Base-by-base conservation (phyloP, 176 grass and related monocot genomes). In the Triticum turgidum region DNA sequence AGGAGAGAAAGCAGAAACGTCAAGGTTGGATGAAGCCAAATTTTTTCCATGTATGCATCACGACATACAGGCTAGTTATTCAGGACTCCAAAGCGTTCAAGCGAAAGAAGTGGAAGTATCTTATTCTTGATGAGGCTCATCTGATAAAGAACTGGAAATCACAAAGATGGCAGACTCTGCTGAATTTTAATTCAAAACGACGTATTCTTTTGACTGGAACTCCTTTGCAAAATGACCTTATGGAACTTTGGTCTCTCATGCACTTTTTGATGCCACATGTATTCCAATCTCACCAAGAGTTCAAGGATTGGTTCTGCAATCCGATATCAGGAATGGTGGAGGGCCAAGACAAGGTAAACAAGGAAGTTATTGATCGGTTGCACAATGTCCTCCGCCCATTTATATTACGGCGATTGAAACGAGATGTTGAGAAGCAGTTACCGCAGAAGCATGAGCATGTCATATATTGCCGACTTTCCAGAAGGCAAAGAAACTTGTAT, bases 81-180 rank as follows among this genome's bases (percentile, higher is more conserved):
- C 97, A 99, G 71, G 97, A 99, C 83, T 99, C 92, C 49, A 99
- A 99, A 91, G 90, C 89, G 7, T 99, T 99, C 81, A 99, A 96
- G 87, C 39, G 97, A 79, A 99, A 96, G 65, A 99, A 99, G 66
- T 99, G 97, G 97, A 99, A 99, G 83, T 99, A 99, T 89, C 92
- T 99, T 82, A 99, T 99, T 91, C 91, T 99, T 80, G 97, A 99
- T 72, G 97, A 99, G 83, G 97, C 97, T 84, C 97, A 99, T 94
- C 70, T 99, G 68, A 99, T 99, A 85, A 99, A 99, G 90, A 99
- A 99, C 86, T 99, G 97, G 97, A 99, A 99, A 91, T 99, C 97
- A 84, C 97, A 99, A 69, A 89, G 97, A 86, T 99, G 97, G 97
- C 97, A 99, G 80, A 99, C 94, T 67, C 65, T 99, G 56, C 84